These are phyloP conservation scores for Collybia nuda DNA, from an alignment of 768 basidiomycete genomes.

Conservation along the genomic window DNA sequence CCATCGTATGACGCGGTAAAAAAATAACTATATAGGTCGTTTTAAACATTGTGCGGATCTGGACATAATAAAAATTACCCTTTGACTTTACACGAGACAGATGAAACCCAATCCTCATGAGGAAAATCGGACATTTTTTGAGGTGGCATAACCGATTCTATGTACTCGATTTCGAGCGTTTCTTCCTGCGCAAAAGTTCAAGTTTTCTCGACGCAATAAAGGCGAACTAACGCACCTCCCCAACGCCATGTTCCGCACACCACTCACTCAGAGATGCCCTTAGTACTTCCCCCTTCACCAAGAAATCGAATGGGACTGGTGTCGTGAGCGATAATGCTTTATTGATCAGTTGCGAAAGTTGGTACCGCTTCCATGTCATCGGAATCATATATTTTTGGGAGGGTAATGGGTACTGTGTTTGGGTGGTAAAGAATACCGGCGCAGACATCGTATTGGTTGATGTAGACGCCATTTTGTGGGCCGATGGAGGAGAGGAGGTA, in stretches of 20 bases:
- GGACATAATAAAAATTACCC: constrained; percentile 37
- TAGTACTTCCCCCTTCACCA: constrained; percentile 81
- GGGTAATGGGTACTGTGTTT: constrained; percentile 72
- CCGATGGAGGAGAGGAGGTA: too few species aligned
- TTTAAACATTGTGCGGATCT: constrained; percentile 7
- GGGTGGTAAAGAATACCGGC: constrained; percentile 73
- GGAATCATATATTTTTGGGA: constrained; percentile 94
- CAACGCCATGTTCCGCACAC: constrained; percentile 67
- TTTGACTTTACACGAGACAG: constrained; percentile 59
- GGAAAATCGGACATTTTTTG: constrained; percentile 76
- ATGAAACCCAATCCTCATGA: constrained; percentile 94
- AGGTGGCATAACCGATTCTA: constrained; percentile 86
- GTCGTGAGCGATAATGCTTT: constrained; percentile 77
- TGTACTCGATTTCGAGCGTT: constrained; percentile 89
- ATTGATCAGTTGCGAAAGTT: constrained; percentile 95
- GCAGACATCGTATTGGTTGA: constrained; percentile 32
- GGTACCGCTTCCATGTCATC: constrained; percentile 87
- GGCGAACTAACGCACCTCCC: constrained; percentile 50
- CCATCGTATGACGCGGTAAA: constrained; percentile 84
- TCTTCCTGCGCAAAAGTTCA: constrained; percentile 60
- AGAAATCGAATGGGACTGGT: constrained; percentile 90
- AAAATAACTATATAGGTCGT: constrained; percentile 52
- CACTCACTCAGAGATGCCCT: constrained; percentile 71
- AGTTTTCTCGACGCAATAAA: background rate
- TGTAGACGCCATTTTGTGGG: constrained; percentile 5